Conservation (phyloP, 345 rosid species). For the Hypericum perforatum region DNA sequence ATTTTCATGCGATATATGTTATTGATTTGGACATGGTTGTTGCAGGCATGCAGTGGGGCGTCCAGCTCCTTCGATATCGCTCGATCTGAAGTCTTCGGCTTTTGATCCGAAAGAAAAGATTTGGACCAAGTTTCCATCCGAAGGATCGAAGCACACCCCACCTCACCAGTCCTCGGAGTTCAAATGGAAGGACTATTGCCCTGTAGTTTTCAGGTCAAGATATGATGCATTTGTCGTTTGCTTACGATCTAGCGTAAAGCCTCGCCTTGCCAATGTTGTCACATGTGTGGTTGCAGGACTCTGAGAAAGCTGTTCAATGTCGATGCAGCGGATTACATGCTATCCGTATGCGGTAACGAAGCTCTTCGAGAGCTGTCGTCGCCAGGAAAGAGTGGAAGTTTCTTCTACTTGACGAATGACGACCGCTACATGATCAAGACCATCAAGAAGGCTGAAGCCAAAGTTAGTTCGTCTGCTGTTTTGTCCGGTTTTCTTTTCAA, state of each 20-base stretch:
- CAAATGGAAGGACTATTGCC: slow-evolving; percentile 97
- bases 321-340: slow-evolving; percentile 96
- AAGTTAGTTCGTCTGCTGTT: slow-evolving; percentile 29
- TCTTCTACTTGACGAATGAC: slow-evolving; percentile 85
- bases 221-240: too few species aligned
- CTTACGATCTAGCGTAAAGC: too few species aligned
- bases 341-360: slow-evolving; percentile 87
- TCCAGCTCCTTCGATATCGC: slow-evolving; percentile 78
- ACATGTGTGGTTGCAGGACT: slow-evolving; percentile 45
- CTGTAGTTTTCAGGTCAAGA: slow-evolving; percentile 97
- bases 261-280: not conserved
- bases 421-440: slow-evolving; percentile 98
- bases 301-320: slow-evolving; percentile 80
- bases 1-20: not conserved
- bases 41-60: slow-evolving; percentile 85
- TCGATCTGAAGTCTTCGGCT: slow-evolving; percentile 79
- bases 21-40: slow-evolving; percentile 7
- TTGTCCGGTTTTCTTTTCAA: not conserved
- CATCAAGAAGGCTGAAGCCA: slow-evolving; percentile 90
- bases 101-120: slow-evolving; percentile 92
- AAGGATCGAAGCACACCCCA: slow-evolving; percentile 90
- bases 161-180: slow-evolving; percentile 90
- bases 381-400: slow-evolving; percentile 97
- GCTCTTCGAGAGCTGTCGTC: slow-evolving; percentile 97
- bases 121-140: slow-evolving; percentile 94